Evolutionary conservation across 345 rosid species (phyloP).

Genomic region (Cardiospermum halicacabum): DNA sequence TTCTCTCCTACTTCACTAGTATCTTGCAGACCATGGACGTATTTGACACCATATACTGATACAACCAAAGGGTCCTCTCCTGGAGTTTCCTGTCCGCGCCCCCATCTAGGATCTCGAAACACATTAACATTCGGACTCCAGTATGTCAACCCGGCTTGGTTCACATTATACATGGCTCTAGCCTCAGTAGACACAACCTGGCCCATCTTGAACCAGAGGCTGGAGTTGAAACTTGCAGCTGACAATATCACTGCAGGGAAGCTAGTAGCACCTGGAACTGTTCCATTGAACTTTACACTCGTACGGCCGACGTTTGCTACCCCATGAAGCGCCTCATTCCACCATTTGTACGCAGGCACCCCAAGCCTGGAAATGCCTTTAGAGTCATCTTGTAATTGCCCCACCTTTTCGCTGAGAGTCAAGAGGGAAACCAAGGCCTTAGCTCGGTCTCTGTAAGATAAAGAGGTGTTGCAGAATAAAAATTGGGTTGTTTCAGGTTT

Average conservation of each 20-base stretch:
- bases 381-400: slow-evolving; percentile 47
- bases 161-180: slow-evolving; percentile 40
- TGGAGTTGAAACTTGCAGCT: slow-evolving; percentile 52
- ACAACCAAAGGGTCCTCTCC: slow-evolving; percentile 51
- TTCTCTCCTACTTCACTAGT: slow-evolving; percentile 12
- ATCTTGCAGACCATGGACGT: slow-evolving; percentile 47
- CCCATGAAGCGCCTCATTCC: slow-evolving; percentile 78
- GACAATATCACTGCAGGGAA: slow-evolving; percentile 54
- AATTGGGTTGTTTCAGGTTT: slow-evolving; percentile 28
- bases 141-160: slow-evolving; percentile 34
- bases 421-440: slow-evolving; percentile 41
- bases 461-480: slow-evolving; percentile 39
- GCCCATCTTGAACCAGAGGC: slow-evolving; percentile 53
- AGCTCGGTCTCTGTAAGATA: slow-evolving; percentile 43
- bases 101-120: slow-evolving; percentile 53
- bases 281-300: slow-evolving; percentile 31
- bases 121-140: slow-evolving; percentile 63
- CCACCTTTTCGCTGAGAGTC: slow-evolving; percentile 52
- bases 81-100: slow-evolving; percentile 48
- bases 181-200: slow-evolving; percentile 48
- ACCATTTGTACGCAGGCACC: slow-evolving; percentile 62
- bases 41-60: slow-evolving; percentile 37
- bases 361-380: slow-evolving; percentile 47
- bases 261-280: slow-evolving; percentile 56
- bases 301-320: slow-evolving; percentile 52